phyloP scores from a whole-genome alignment of 2,329 filamentous ascomycete species.

The Colletotrichum plurivorum region DNA sequence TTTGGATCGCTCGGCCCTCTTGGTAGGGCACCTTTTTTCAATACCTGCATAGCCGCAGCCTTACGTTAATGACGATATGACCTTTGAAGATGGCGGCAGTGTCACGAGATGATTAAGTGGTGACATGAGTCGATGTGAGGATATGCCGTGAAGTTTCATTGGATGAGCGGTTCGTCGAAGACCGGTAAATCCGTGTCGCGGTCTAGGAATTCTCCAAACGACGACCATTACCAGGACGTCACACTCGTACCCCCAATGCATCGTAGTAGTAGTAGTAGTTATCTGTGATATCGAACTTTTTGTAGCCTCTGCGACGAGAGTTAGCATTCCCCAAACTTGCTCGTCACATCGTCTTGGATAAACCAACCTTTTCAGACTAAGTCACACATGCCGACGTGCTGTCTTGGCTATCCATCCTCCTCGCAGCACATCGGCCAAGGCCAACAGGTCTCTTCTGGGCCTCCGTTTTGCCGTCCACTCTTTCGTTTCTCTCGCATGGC shows the following conservation, averaged over 20 bases:
- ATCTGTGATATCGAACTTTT: conserved; percentile 14
- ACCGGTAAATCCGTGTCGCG: neutral
- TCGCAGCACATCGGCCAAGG: conserved; percentile 35
- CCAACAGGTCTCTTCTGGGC: neutral
- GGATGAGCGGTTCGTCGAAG: too few relatives aligned
- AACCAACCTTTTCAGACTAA: conserved; percentile 31
- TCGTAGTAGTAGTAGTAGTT: neutral
- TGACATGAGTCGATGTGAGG: too few relatives aligned
- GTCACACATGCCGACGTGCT: conserved; percentile 34
- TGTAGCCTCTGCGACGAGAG: conserved; percentile 4
- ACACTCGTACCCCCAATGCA: neutral
- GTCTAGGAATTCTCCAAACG: neutral
- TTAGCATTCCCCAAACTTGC: neutral
- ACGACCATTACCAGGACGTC: too few relatives aligned
- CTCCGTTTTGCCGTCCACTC: neutral
- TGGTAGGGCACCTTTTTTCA: neutral
- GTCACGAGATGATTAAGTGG: neutral
- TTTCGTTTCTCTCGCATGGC: neutral
- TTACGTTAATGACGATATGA: conserved; percentile 37
- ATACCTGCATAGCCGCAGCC: conserved; percentile 21
- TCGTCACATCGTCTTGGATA: too few relatives aligned
- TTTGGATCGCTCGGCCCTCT: conserved; percentile 19
- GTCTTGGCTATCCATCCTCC: neutral
- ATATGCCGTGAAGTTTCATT: too few relatives aligned
- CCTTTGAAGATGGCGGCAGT: neutral